A percentile compares a stretch with the other conserved stretches of the same genome.
These are phyloP conservation scores for Solanum ahanhuiri DNA, from an alignment of 257 asterid species.

Conservation along the genomic window DNA sequence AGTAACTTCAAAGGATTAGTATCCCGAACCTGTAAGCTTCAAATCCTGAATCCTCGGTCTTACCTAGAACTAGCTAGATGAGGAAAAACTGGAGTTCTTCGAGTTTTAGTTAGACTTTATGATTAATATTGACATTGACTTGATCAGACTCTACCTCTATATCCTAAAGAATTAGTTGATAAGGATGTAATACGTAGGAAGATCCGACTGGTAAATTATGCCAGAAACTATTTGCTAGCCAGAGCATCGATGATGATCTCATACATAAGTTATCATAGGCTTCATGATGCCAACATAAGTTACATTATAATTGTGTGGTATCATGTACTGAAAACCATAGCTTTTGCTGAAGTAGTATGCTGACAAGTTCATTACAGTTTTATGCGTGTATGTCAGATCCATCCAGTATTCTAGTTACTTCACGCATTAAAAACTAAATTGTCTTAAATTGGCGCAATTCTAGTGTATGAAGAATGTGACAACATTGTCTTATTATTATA, in stretches of 20 bases:
- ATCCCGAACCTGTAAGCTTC: background rate
- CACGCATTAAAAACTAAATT: background rate
- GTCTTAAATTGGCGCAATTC: background rate
- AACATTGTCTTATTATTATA: background rate
- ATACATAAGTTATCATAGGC: background rate
- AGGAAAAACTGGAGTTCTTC: background rate
- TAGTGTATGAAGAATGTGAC: background rate
- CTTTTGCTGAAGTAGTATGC: background rate
- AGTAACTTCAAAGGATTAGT: background rate
- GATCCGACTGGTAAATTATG: background rate
- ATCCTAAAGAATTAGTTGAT: background rate
- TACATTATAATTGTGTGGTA: background rate
- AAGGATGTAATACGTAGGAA: background rate
- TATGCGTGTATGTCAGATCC: background rate
- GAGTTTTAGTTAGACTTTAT: background rate
- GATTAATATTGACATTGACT: background rate
- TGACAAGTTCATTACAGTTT: background rate
- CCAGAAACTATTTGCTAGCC: background rate
- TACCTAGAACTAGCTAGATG: background rate
- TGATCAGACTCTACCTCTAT: background rate
- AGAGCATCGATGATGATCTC: background rate
- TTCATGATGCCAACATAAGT: background rate
- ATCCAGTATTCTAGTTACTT: background rate
- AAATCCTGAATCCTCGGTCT: background rate
- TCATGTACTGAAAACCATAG: background rate